phyloP scores from a whole-genome alignment of 129 eudicot species.

The Silybum marianum region DNA sequence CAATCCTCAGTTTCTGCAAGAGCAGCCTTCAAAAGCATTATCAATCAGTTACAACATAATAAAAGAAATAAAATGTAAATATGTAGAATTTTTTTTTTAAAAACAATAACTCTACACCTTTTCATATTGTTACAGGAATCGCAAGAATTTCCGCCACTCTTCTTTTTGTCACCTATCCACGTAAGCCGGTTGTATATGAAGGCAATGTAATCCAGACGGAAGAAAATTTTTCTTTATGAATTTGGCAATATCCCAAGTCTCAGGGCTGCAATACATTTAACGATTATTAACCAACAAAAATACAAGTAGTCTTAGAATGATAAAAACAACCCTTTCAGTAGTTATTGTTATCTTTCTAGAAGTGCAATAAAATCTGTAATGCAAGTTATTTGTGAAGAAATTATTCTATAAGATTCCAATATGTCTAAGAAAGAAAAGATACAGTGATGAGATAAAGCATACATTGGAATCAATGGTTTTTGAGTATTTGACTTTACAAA shows the following conservation, averaged over 20 bases:
- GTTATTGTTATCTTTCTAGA: not conserved
- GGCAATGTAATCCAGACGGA: constrained; percentile 33
- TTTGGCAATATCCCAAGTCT: constrained; percentile 30
- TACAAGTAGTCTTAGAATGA: constrained; percentile 1
- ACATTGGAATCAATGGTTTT: constrained; percentile 38
- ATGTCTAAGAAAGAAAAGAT: not conserved
- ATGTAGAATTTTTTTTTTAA: no score
- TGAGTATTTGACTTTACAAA: constrained; percentile 42
- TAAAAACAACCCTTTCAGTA: not conserved
- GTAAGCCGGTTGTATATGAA: constrained; percentile 31
- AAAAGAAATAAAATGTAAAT: not conserved
- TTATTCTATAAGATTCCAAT: not conserved
- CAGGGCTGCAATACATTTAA: constrained; percentile 33
- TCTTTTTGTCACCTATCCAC: constrained; percentile 40
- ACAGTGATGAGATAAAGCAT: constrained; percentile 21
- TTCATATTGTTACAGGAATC: constrained; percentile 29
- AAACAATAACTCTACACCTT: constrained; percentile 41
- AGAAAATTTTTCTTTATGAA: constrained; percentile 20
- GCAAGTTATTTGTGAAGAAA: not conserved
- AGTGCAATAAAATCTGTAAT: not conserved
- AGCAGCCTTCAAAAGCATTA: constrained; percentile 54
- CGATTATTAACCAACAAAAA: not conserved
- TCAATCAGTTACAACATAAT: not conserved
- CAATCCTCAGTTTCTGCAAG: constrained; percentile 28
- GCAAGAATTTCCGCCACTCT: constrained; percentile 51